Base-by-base conservation (phyloP, 176 grass and related monocot species). In the Ananas comosus region DNA sequence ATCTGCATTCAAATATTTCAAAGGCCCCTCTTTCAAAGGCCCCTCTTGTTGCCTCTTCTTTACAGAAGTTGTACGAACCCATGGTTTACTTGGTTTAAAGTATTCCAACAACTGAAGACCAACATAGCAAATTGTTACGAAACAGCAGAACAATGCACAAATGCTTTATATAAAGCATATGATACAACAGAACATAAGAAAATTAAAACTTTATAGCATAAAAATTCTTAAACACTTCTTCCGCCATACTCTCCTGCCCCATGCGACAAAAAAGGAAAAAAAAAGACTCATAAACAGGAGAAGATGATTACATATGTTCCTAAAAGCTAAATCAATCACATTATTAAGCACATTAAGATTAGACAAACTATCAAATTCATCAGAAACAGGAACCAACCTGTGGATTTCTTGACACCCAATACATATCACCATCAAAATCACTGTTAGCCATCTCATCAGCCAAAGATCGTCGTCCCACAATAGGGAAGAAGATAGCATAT, bases 371-470 rank as follows among this genome's bases (percentile, higher is more conserved):
- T 27, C 14, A 25, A 29, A 50, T 63, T 48, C 12, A 48, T 16
- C 58, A 64, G 63, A 76, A 71, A 48, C 7, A 63, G 65, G 19
- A 51, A 13, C 23, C 48, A 28, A 83, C 89, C 85, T 83, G 48
- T 54, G 66, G 70, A 48, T 88, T 92, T 72, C 70, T 74, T 9
- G 85, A 92, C 22, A 92, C 73, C 85, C 89, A 92, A 13, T 92
- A 92, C 48, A 88, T 72, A 72, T 92, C 85, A 0, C 89, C 89
- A 78, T 92, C 89, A 72, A 81, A 86, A 52, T 92, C 85, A 48
- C 89, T 85, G 47, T 85, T 83, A 24, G 89, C 82, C 82, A 92
- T 88, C 49, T 92, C 85, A 83, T 92, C 89, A 29, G 89, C 85
- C 66, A 92, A 80, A 70, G 89, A 92, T 16, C 89, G 72, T 53